These are phyloP conservation scores for Colletotrichum scovillei DNA, from an alignment of 2,329 filamentous ascomycete species.

Conservation along the genomic window DNA sequence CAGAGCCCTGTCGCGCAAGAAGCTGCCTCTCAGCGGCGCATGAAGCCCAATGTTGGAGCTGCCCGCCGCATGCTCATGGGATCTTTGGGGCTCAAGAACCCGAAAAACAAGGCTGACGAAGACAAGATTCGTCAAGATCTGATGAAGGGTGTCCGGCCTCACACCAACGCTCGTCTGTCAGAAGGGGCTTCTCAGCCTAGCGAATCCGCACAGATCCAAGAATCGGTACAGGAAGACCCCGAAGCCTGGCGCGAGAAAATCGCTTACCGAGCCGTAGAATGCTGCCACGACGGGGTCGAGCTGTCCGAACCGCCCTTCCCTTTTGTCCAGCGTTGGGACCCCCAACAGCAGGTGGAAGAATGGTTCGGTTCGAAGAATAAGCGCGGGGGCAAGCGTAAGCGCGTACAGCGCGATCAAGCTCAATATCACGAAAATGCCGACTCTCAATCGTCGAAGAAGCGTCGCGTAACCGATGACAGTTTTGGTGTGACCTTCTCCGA, in stretches of 20 bases:
- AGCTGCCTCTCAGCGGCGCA: constrained; percentile 42
- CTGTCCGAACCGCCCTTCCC: constrained; percentile 87
- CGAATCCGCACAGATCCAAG: constrained; percentile 14
- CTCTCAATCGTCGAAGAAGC: constrained; percentile 32
- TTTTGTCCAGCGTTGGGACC: constrained; percentile 90
- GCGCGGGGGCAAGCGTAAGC: constrained; percentile 61
- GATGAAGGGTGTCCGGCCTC: constrained; percentile 62
- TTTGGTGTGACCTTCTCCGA: constrained; percentile 20
- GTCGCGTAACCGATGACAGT: constrained; percentile 11
- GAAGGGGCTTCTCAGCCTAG: constrained; percentile 33
- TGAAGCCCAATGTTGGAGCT: constrained; percentile 63
- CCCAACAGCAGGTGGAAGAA: constrained; percentile 67
- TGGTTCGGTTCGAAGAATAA: constrained; percentile 50
- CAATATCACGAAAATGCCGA: constrained; percentile 52
- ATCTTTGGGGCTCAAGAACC: constrained; percentile 75
- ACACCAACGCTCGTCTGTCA: constrained; percentile 36
- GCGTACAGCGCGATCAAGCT: constrained; percentile 52
- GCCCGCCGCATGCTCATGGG: constrained; percentile 77
- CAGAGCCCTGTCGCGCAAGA: background rate
- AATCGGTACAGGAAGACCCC: constrained; percentile 54
- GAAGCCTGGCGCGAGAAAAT: constrained; percentile 82
- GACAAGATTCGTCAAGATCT: constrained; percentile 70
- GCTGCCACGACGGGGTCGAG: constrained; percentile 74
- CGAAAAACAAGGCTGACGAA: constrained; percentile 76
- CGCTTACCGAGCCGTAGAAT: constrained; percentile 83